phyloP scores from a whole-genome alignment of 1,284 basidiomycete genomes.

The Apiotrichum gamsii region DNA sequence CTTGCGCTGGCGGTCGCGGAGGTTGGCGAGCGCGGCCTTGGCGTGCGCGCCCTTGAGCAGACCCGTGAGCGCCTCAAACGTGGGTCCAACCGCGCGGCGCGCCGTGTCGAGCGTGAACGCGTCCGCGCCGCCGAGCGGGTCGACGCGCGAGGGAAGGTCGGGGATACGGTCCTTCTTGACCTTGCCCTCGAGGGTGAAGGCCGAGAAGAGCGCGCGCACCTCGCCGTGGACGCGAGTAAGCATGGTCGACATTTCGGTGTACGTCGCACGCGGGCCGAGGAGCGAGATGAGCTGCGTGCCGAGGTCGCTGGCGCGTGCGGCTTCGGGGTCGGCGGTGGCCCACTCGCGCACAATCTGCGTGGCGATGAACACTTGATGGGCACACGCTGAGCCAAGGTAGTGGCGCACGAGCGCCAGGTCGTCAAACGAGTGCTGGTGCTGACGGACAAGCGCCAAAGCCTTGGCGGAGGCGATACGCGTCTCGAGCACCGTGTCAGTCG shows the following conservation, averaged over 20 bases:
- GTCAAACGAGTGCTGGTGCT: slow-evolving; percentile 11
- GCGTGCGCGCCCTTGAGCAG: slow-evolving; percentile 59
- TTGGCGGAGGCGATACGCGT: slow-evolving; percentile 75
- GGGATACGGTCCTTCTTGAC: slow-evolving; percentile 74
- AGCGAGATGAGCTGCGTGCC: slow-evolving; percentile 61
- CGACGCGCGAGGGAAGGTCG: slow-evolving; percentile 67
- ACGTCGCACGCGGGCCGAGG: slow-evolving; percentile 75
- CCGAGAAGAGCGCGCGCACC: slow-evolving; percentile 69
- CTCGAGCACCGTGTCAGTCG: slow-evolving; percentile 70
- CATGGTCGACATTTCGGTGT: slow-evolving; percentile 84
- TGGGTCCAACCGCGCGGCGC: slow-evolving; percentile 61
- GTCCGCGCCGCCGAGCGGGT: slow-evolving; percentile 56
- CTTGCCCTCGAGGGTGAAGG: slow-evolving; percentile 80
- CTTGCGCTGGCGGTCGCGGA: slow-evolving; percentile 71
- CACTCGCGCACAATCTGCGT: slow-evolving; percentile 88
- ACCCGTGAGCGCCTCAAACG: slow-evolving; percentile 60
- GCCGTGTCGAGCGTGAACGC: slow-evolving; percentile 80
- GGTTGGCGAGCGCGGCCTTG: slow-evolving; percentile 67
- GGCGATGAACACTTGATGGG: slow-evolving; percentile 81
- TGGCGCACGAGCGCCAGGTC: slow-evolving; percentile 61
- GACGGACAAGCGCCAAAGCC: slow-evolving; percentile 59
- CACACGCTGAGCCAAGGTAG: slow-evolving; percentile 79
- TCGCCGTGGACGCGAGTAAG: slow-evolving; percentile 76
- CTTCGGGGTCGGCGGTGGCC: slow-evolving; percentile 55
- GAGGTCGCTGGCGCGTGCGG: slow-evolving; percentile 56